These are phyloP conservation scores for Ramaria sp. DNA, from an alignment of 768 basidiomycete genomes.

Conservation along the genomic window DNA sequence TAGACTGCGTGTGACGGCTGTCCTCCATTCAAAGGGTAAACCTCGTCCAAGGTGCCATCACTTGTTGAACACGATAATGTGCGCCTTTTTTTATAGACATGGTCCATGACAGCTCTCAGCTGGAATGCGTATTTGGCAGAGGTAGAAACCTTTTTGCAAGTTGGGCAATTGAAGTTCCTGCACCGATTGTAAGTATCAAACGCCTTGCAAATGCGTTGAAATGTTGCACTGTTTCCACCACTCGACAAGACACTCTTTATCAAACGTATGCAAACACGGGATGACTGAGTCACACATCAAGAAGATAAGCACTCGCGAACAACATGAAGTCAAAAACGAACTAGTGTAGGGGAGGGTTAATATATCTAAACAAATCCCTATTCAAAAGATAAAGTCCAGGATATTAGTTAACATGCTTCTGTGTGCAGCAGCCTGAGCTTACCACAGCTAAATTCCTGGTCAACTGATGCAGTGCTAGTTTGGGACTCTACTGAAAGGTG, in stretches of 20 bases:
- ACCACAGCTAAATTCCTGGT: constrained; percentile 7
- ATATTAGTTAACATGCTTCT: not conserved
- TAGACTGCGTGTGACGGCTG: not conserved
- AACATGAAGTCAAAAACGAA: not conserved
- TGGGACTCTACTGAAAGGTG: not conserved
- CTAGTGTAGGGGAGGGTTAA: constrained; percentile 2
- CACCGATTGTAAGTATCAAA: not conserved
- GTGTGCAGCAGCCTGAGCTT: not conserved
- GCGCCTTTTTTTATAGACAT: constrained; percentile 1
- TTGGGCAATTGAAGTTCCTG: constrained; percentile 6
- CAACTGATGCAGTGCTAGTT: not conserved
- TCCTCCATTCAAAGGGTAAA: constrained; percentile 1
- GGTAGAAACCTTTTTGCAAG: constrained; percentile 1
- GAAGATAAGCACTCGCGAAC: not conserved
- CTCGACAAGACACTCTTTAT: not conserved
- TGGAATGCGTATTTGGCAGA: constrained; percentile 8
- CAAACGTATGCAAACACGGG: constrained; percentile 7
- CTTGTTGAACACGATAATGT: not conserved
- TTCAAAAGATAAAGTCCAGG: not conserved
- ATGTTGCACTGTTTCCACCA: constrained; percentile 4
- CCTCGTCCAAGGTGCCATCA: not conserved
- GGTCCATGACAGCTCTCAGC: constrained; percentile 3
- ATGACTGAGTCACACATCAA: not conserved
- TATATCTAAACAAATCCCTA: constrained; percentile 4
- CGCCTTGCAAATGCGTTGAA: not conserved